A percentile compares a stretch with the other conserved stretches of the same genome.
phyloP scores from a whole-genome alignment of 139 green algal genomes.

The Chlamydomonas eustigma region DNA sequence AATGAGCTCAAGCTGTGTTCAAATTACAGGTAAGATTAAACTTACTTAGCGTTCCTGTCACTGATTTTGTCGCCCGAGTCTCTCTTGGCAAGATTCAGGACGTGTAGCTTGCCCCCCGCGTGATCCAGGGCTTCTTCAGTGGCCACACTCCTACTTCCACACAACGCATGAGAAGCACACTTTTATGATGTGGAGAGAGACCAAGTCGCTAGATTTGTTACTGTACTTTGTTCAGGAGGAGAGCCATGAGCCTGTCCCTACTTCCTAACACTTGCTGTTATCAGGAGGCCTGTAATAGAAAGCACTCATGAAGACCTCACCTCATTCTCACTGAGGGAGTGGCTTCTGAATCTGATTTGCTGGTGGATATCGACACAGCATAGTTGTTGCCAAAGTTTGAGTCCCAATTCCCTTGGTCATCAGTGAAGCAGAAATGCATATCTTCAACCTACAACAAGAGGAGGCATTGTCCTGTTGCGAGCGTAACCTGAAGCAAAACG shows the following conservation, averaged over 20 bases:
- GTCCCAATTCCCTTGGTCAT: constrained; percentile 32
- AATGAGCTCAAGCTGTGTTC: too few relatives aligned
- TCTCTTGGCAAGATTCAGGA: constrained; percentile 31
- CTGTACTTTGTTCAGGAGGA: too few relatives aligned
- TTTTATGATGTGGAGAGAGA: too few relatives aligned
- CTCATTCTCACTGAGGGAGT: neutral
- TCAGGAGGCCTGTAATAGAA: too few relatives aligned
- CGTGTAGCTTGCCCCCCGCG: constrained; percentile 36
- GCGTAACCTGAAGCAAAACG: neutral
- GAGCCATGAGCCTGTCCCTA: too few relatives aligned
- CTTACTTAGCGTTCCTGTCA: neutral
- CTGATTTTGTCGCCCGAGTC: neutral
- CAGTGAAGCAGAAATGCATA: constrained; percentile 33
- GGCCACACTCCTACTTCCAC: neutral
- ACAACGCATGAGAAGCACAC: neutral
- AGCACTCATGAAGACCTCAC: neutral
- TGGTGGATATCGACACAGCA: neutral
- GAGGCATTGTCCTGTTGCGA: constrained; percentile 15
- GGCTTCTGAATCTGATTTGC: neutral
- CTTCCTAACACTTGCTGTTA: too few relatives aligned
- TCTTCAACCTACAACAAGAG: constrained; percentile 15
- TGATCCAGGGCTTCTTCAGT: constrained; percentile 9
- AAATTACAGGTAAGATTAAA: neutral
- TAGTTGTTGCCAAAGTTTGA: constrained; percentile 46
- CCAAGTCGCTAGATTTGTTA: too few relatives aligned